Base-by-base conservation (phyloP, 192 early-diverging fungal species). In the Backusella australiensis region DNA sequence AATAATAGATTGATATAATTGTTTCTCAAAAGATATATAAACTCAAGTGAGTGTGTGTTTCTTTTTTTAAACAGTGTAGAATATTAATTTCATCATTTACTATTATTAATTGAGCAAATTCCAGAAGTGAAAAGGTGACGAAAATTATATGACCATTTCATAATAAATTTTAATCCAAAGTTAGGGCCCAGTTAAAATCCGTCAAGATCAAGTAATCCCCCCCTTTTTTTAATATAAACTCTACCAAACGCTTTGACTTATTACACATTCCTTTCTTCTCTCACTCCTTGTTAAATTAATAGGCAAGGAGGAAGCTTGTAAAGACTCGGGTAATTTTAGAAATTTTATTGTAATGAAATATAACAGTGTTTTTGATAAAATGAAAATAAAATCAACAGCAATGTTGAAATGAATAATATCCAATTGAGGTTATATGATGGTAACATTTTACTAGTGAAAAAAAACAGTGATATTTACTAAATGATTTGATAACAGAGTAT, bases 1-100 rank as follows among this genome's bases (percentile, higher is more conserved):
- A 68, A 35, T 68, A 36, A n/a, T 19, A 68, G 67, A 36, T 68
- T 68, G 67, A 35, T 68, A 68, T 36, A 68, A 36, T 19, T 68
- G 17, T 68, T 36, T 68, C 21, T n/a, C 67, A 63, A 29, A 26
- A 1, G 4, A 26, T 4, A 26, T 63, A 26, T 63, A 63, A 63
- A 32, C 32, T 32, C 32, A 32, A 32, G 32, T 32, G 26, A 14
- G 29, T 14, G 29, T 14, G 56, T 63, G 56, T 63, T 63, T 63
- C 29, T 63, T 63, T 56, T 56, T 53, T 15, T 52, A 19, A 21
- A 59, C 53, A 59, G 53, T 19, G 23, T 11, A 59, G 32, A 14
- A 8, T 59, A 23, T 59, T 59, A 59, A 59, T 59, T 59, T 59
- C 21, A 59, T 59, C 23, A 59, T 59, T 32, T 59, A 59, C 53